These are phyloP conservation scores for Cryphonectria radicalis DNA, from an alignment of 2,329 filamentous ascomycete species.

Conservation along the genomic window DNA sequence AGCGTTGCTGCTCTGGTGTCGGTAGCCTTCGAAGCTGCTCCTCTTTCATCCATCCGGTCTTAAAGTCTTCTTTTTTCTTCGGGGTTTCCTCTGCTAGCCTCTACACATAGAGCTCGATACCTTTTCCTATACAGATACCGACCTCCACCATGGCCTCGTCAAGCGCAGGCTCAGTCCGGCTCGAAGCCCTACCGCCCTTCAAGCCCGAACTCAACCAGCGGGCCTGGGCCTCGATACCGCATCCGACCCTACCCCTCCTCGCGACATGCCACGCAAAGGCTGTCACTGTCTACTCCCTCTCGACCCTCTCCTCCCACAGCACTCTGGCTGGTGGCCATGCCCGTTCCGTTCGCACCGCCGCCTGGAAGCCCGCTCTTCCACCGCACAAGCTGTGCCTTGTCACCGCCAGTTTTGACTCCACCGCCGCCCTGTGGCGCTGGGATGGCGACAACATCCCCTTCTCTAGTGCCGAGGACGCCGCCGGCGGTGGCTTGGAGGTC, in stretches of 20 bases:
- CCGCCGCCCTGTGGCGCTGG: constrained; percentile 81
- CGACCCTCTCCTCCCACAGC: constrained; percentile 77
- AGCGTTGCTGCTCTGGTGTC: neutral
- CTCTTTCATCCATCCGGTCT: neutral
- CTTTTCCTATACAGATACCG: neutral
- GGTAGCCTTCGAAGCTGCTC: neutral
- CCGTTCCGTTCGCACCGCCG: constrained; percentile 80
- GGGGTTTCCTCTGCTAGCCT: neutral
- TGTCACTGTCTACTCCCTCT: constrained; percentile 87
- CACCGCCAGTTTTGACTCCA: constrained; percentile 92
- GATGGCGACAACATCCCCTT: constrained; percentile 50
- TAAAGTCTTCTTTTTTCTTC: neutral
- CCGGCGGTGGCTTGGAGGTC: constrained; percentile 44
- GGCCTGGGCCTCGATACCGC: constrained; percentile 84
- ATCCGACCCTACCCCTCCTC: constrained; percentile 84
- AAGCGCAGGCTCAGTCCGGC: constrained; percentile 32
- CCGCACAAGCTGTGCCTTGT: constrained; percentile 75
- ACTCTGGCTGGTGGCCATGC: constrained; percentile 86
- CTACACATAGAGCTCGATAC: neutral
- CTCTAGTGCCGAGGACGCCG: constrained; percentile 24
- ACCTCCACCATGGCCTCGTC: constrained; percentile 37
- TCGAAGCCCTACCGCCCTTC: constrained; percentile 51
- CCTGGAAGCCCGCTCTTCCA: constrained; percentile 80
- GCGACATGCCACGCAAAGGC: constrained; percentile 88
- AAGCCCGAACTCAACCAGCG: constrained; percentile 67